phyloP scores from a whole-genome alignment of 1,284 basidiomycete genomes.

The Pseudozyma tsukubaensis region DNA sequence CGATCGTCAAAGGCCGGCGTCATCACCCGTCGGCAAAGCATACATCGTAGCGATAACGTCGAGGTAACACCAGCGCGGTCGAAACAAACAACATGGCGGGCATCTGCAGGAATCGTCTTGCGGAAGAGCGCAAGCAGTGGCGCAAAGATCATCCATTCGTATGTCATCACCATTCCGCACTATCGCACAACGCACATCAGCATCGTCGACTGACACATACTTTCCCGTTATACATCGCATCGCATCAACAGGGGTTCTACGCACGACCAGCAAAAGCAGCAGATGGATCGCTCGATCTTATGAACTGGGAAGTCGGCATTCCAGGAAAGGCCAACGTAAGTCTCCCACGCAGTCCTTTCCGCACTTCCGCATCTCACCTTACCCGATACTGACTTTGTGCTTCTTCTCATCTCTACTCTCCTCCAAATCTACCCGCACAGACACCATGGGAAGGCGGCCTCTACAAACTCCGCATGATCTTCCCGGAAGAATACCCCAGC shows the following conservation, averaged over 20 bases:
- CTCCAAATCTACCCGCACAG: slow-evolving; percentile 71
- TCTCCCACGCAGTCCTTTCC: background rate
- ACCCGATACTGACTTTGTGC: background rate
- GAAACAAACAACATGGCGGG: slow-evolving; percentile 40
- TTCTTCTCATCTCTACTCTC: background rate
- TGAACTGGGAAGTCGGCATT: slow-evolving; percentile 93
- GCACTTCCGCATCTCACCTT: background rate
- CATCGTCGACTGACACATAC: background rate
- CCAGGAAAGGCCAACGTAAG: slow-evolving; percentile 70
- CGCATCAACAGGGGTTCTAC: slow-evolving; percentile 83
- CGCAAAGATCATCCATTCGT: slow-evolving; percentile 99
- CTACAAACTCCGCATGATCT: slow-evolving; percentile 88
- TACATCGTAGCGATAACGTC: background rate
- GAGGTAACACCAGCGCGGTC: background rate
- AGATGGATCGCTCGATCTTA: slow-evolving; percentile 93
- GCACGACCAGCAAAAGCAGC: slow-evolving; percentile 88
- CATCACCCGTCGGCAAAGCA: background rate
- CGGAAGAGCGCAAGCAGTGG: slow-evolving; percentile 99
- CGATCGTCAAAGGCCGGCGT: too few species aligned
- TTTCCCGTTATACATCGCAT: background rate
- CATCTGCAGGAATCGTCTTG: slow-evolving; percentile 72
- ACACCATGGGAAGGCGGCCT: slow-evolving; percentile 96
- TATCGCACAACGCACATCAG: background rate
- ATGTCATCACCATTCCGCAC: slow-evolving; percentile 70
- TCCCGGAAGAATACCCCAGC: slow-evolving; percentile 77